Conservation (phyloP, 495 filamentous ascomycete species). For the Penicillium waksmanii region DNA sequence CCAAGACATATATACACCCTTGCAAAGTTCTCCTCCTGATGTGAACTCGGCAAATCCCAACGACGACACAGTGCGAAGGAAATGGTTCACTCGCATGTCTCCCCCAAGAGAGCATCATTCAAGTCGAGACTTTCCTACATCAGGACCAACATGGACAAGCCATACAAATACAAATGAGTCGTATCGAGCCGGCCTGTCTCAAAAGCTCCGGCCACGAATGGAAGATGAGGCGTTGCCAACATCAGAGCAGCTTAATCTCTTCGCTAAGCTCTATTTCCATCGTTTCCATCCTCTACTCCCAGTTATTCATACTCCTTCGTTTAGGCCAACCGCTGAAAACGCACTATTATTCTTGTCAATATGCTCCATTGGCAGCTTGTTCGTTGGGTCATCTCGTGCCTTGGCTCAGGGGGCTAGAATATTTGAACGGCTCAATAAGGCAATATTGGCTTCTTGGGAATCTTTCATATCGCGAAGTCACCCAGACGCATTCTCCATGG, state of each 20-base stretch:
- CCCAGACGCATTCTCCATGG: constrained; percentile 38
- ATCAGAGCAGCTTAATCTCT: constrained; percentile 33
- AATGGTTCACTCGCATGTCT: constrained; percentile 27
- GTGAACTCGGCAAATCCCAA: constrained; percentile 1
- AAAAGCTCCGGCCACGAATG: constrained; percentile 27
- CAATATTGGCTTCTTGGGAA: constrained; percentile 40
- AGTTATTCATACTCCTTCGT: constrained; percentile 35
- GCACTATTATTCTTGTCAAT: constrained; percentile 38
- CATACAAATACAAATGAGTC: constrained; percentile 29
- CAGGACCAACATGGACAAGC: constrained; percentile 5
- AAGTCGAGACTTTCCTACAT: constrained; percentile 1
- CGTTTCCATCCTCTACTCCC: constrained; percentile 35
- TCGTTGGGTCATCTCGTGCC: constrained; percentile 33
- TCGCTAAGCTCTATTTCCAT: constrained; percentile 35
- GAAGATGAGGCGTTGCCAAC: constrained; percentile 32
- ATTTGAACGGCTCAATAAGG: constrained; percentile 41
- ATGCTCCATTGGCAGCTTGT: constrained; percentile 40
- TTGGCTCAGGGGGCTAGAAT: constrained; percentile 31
- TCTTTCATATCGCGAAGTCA: constrained; percentile 23
- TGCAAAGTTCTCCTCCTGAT: constrained; percentile 9
- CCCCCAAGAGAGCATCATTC: not conserved
- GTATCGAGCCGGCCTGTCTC: constrained; percentile 31
- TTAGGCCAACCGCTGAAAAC: constrained; percentile 32
- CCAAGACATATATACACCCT: constrained; percentile 1
- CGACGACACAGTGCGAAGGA: constrained; percentile 17